These are phyloP conservation scores for Fusarium camptoceras DNA, from an alignment of 2,329 filamentous ascomycete genomes.

Conservation along the genomic window DNA sequence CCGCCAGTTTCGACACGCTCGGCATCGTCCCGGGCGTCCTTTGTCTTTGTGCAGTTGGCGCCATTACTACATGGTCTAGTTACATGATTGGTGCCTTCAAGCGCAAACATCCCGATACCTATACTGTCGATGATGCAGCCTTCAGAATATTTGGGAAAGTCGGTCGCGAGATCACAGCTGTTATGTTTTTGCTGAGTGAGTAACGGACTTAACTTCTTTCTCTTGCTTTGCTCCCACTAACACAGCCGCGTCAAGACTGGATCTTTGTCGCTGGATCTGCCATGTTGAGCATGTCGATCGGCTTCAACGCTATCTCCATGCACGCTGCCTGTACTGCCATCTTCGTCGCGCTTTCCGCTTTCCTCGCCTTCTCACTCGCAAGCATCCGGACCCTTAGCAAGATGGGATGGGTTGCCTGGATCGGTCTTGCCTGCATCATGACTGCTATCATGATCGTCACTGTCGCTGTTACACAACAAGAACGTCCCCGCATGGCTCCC, in stretches of 20 bases:
- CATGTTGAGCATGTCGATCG: conserved; percentile 55
- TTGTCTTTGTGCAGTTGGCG: conserved; percentile 53
- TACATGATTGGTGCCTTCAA: conserved; percentile 65
- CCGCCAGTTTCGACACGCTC: conserved; percentile 57
- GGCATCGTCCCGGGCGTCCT: conserved; percentile 63
- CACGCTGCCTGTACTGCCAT: conserved; percentile 55
- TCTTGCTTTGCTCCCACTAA: background rate
- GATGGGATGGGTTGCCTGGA: conserved; percentile 50
- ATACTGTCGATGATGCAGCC: conserved; percentile 65
- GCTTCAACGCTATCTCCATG: conserved; percentile 53
- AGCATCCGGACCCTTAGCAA: conserved; percentile 49
- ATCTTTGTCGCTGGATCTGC: conserved; percentile 53
- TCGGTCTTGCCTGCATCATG: conserved; percentile 48
- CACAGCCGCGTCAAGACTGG: conserved; percentile 34
- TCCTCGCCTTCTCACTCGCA: conserved; percentile 46
- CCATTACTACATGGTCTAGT: conserved; percentile 61
- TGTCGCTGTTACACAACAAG: conserved; percentile 49
- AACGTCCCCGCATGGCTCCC: conserved; percentile 45
- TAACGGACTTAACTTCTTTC: background rate
- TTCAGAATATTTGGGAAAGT: conserved; percentile 58
- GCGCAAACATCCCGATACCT: conserved; percentile 60
- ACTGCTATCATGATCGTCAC: conserved; percentile 46
- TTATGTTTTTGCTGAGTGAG: conserved; percentile 52
- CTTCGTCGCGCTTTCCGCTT: conserved; percentile 52
- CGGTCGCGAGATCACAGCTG: conserved; percentile 57